Evolutionary conservation across 2,329 filamentous ascomycete species (phyloP).

Genomic region (Bisporella sp.): DNA sequence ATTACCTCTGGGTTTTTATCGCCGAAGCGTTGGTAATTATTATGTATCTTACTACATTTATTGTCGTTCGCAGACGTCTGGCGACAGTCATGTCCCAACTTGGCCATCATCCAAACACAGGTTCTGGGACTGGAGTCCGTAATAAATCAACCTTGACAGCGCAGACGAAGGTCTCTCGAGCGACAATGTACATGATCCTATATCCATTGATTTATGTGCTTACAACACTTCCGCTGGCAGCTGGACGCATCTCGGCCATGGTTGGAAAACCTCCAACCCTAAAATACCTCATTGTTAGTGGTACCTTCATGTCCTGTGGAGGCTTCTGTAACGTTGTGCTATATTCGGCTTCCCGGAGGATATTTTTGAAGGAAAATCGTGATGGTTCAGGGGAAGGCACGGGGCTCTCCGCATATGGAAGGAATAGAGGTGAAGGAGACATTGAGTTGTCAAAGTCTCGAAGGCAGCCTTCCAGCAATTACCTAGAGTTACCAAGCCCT

Average conservation of each 20-base stretch:
- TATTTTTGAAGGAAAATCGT: not conserved
- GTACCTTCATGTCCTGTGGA: slow-evolving; percentile 3
- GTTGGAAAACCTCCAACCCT: not conserved
- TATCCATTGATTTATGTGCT: slow-evolving; percentile 8
- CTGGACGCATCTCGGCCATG: slow-evolving; percentile 1
- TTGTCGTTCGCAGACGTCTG: not conserved
- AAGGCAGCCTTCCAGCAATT: too few relatives aligned
- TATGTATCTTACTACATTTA: slow-evolving; percentile 2
- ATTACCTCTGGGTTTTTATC: slow-evolving; percentile 2
- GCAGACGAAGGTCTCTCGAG: not conserved
- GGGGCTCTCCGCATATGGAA: not conserved
- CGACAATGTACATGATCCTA: slow-evolving; percentile 6
- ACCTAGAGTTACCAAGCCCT: too few relatives aligned
- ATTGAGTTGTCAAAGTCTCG: too few relatives aligned
- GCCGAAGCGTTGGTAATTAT: not conserved
- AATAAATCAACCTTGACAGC: too few relatives aligned
- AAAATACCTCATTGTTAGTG: not conserved
- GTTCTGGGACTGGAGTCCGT: too few relatives aligned
- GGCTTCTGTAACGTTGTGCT: slow-evolving; percentile 3
- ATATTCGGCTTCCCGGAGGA: slow-evolving; percentile 2
- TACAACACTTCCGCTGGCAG: slow-evolving; percentile 4
- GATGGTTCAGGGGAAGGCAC: not conserved
- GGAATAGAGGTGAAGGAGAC: not conserved
- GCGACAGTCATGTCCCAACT: too few relatives aligned
- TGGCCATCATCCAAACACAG: too few relatives aligned